Evolutionary conservation across 805 yeast species (phyloP).

Genomic region (Schwanniomyces vanrijiae): DNA sequence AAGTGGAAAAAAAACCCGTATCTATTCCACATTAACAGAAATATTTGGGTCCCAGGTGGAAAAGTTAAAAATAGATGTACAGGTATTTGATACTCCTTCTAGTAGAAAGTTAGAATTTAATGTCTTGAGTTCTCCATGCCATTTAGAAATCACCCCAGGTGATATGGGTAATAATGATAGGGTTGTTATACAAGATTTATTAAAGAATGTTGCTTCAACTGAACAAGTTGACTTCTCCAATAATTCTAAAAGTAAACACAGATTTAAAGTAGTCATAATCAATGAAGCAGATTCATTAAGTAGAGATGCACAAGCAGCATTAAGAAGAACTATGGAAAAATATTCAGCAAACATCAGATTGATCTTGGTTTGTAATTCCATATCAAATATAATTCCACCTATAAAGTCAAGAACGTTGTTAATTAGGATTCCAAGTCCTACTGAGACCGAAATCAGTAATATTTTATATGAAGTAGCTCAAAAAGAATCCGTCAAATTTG

Average conservation of each 20-base stretch:
- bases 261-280: constrained; percentile 79
- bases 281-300: constrained; percentile 89
- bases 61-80: constrained; percentile 80
- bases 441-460: constrained; percentile 51
- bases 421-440: constrained; percentile 85
- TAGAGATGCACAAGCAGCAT: constrained; percentile 93
- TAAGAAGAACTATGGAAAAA: constrained; percentile 95
- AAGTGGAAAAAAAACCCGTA: constrained; percentile 94
- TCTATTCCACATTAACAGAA: constrained; percentile 73
- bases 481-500: constrained; percentile 52
- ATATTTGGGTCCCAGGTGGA: constrained; percentile 83
- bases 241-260: constrained; percentile 43
- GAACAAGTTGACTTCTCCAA: constrained; percentile 85
- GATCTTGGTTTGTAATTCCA: constrained; percentile 81
- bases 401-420: constrained; percentile 89
- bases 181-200: constrained; percentile 88
- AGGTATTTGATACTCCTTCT: constrained; percentile 72
- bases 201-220: constrained; percentile 92
- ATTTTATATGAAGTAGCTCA: constrained; percentile 57
- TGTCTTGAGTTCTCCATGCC: constrained; percentile 88
- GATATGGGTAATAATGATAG: constrained; percentile 97
- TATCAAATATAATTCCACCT: constrained; percentile 90
- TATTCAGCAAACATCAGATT: constrained; percentile 85
- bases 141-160: constrained; percentile 92
- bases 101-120: constrained; percentile 85